Evolutionary conservation across 495 filamentous ascomycete species (phyloP).

Genomic region (Astrothelium subdiscretum): DNA sequence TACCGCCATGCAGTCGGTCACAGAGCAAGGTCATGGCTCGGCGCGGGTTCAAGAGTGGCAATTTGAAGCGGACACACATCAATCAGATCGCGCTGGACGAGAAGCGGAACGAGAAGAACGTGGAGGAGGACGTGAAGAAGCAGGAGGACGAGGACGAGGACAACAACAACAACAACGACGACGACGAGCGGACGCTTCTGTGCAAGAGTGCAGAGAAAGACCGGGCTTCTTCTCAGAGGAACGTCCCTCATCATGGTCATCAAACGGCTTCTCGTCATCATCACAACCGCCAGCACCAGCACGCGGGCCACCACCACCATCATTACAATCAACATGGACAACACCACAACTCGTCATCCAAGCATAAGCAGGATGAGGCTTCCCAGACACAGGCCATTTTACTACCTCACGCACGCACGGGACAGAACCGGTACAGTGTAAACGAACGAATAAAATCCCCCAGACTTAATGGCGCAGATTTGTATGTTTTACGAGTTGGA

Average conservation of each 20-base stretch:
- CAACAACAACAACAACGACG: constrained; percentile 17
- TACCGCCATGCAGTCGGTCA: constrained; percentile 9
- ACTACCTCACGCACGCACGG: constrained; percentile 17
- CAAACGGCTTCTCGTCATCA: neutral
- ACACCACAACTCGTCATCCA: constrained; percentile 14
- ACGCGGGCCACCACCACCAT: constrained; percentile 17
- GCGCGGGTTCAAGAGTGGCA: constrained; percentile 33
- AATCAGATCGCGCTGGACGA: constrained; percentile 25
- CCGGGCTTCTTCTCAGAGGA: constrained; percentile 20
- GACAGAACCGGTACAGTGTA: constrained; percentile 11
- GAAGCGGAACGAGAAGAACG: constrained; percentile 17
- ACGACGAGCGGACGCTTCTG: constrained; percentile 11
- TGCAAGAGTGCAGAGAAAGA: constrained; percentile 25
- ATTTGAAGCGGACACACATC: constrained; percentile 39
- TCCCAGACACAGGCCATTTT: constrained; percentile 18
- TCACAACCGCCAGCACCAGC: constrained; percentile 4
- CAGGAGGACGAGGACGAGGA: constrained; percentile 7
- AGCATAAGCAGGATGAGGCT: constrained; percentile 2
- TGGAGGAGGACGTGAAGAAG: constrained; percentile 17
- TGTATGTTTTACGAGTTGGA: constrained; percentile 40
- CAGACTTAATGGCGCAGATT: constrained; percentile 37
- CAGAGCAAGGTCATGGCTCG: constrained; percentile 19
- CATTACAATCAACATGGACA: constrained; percentile 10
- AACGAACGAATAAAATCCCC: constrained; percentile 34
- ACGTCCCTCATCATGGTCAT: constrained; percentile 10